Evolutionary conservation across 805 yeast species (phyloP).

Genomic region (Monosporozyma unispora): DNA sequence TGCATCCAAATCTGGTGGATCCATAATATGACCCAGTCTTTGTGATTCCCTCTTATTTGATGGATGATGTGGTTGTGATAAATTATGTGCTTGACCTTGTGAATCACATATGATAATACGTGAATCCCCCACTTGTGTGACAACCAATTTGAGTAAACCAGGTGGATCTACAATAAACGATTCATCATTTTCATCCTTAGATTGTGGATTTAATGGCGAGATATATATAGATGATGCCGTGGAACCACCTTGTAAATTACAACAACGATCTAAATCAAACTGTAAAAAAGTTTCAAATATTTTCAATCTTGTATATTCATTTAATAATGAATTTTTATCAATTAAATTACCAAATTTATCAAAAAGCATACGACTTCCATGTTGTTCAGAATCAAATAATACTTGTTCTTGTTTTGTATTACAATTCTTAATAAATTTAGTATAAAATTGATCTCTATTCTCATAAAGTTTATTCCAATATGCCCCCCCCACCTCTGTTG

Average conservation of each 20-base stretch:
- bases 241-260: slow-evolving; percentile 41
- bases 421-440: slow-evolving; percentile 28
- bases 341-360: slow-evolving; percentile 31
- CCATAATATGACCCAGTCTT: slow-evolving; percentile 41
- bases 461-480: slow-evolving; percentile 78
- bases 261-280: slow-evolving; percentile 26
- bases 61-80: slow-evolving; percentile 83
- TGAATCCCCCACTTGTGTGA: slow-evolving; percentile 92
- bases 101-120: slow-evolving; percentile 78
- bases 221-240: slow-evolving; percentile 62
- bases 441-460: slow-evolving; percentile 32
- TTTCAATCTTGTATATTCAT: slow-evolving; percentile 26
- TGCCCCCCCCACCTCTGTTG: slow-evolving; percentile 54
- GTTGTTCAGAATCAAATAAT: slow-evolving; percentile 15
- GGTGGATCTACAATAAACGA: slow-evolving; percentile 44
- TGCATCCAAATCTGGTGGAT: slow-evolving; percentile 54
- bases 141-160: slow-evolving; percentile 56
- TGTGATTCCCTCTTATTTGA: slow-evolving; percentile 68
- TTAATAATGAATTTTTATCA: slow-evolving; percentile 28
- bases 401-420: slow-evolving; percentile 30
- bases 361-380: slow-evolving; percentile 29
- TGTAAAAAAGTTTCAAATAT: slow-evolving; percentile 23
- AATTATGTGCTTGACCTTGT: slow-evolving; percentile 66
- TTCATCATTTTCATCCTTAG: slow-evolving; percentile 19
- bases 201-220: slow-evolving; percentile 10